Evolutionary conservation across 192 early-diverging fungal genomes (phyloP), one percentile per base, ranked within the genome.

Genomic region (Linnemannia elongata): DNA sequence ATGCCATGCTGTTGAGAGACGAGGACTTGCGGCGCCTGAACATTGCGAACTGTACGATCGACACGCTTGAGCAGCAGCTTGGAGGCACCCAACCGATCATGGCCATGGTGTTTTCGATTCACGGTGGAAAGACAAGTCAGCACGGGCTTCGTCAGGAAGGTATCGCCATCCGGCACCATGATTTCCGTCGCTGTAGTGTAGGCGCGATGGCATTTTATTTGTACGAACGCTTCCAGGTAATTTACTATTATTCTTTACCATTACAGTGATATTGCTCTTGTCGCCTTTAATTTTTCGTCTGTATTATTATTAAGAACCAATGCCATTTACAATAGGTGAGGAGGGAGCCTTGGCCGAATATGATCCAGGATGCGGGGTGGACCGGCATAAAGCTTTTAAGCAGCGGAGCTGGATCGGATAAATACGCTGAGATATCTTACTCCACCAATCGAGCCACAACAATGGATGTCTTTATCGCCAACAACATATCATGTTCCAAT

Each of bases 101-200:
- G 55, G 54, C 39, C 4, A 24, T 80, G 24, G 54, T 68, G 30
- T 63, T 38, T 39, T 24, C 54, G 24, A 47, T 80, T 0, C 72
- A 80, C 49, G 55, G 79, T 15, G 72, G 60, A 0, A 74, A 74
- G 30, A 73, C 72, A 9, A 80, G 24, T 2, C 30, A 74, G 42
- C n/a, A 33, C 13, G 60, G 72, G 13, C 18, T 38, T 2, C 41
- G 41, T 17, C 79, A 52, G 5, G 18, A 82, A 20, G 80, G 80
- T 10, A 18, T 7, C 33, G 80, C 74, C 18, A 44, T 82, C 1
- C 60, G 74, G 3, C 80, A 82, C 41, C 1, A 22, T 1, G 80
- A 76, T 76, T 74, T 76, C 24, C 80, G 80, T 17, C 74, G 80
- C 38, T 82, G 80, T 20, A 76, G 74, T 30, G 39, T 82, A 3